Evolutionary conservation across 768 basidiomycete genomes (phyloP), one percentile per base, ranked within the genome.

Genomic region (Amanita pseudoporphyria): DNA sequence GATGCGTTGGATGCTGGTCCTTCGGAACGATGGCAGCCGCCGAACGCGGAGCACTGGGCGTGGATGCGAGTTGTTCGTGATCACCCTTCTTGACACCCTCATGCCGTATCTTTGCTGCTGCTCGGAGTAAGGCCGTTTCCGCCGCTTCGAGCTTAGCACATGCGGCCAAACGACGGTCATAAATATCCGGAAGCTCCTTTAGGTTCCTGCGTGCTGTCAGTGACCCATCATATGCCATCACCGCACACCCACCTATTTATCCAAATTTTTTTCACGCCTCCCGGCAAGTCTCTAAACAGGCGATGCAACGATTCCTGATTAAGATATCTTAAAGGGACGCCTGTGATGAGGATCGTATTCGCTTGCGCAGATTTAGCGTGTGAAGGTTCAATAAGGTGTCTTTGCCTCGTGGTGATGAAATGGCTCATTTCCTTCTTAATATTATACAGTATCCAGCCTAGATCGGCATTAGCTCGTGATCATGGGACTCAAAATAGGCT

Each of bases 181-280:
- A 87, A 16, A 89, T 60, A 36, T 85, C 82, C 1, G 93, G 93
- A 45, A 99, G 74, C 9, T 90, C 84, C 62, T 89, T 89, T 24
- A 97, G 71, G 59, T 97, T 78, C 43, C 88, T 85, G 28, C 5
- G 39, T 39, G 35, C n/a, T 21, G 26, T 16, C 45, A 47, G 45
- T 13, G 9, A n/a, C n/a, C 32, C n/a, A 21, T 26, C 45, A 26
- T 14, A 26, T 37, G 13, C 22, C 32, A 28, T 47, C 32, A 47
- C 21, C 42, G 41, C 33, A 46, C 1, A 48, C 75, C 36, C 51
- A 83, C 82, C 87, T 76, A 63, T 93, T 95, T 33, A 98, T 74
- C 93, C 95, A 99, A 32, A 99, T 81, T 55, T 81, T 79, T 61
- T 82, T 83, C 6, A 94, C 86, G 13, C 94, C 94, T 9, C 94